These are phyloP conservation scores for Mucor plumbeus DNA, from an alignment of 371 early-diverging fungal species.

Conservation along the genomic window DNA sequence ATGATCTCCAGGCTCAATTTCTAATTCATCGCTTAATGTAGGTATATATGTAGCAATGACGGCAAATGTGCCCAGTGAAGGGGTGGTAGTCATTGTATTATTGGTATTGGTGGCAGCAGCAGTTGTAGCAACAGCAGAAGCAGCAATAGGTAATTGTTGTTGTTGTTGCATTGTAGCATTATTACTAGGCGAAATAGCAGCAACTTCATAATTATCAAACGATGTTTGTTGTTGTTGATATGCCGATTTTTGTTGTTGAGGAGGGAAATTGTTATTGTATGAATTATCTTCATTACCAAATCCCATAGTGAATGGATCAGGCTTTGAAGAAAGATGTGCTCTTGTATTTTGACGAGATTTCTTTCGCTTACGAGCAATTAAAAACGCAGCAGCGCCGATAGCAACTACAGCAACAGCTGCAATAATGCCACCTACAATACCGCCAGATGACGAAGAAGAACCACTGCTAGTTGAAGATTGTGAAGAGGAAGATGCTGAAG, in stretches of 20 bases:
- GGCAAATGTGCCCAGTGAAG: conserved; percentile 35
- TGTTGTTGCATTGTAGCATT: not conserved
- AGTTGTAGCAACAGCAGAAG: not conserved
- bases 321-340: conserved; percentile 8
- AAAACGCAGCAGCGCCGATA: conserved; percentile 31
- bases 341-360: conserved; percentile 26
- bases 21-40: conserved; percentile 61
- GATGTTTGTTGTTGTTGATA: conserved; percentile 4
- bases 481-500: conserved; percentile 1
- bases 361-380: conserved; percentile 31
- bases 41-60: conserved; percentile 60
- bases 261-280: conserved; percentile 1
- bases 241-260: conserved; percentile 2
- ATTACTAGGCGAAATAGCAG: conserved; percentile 6
- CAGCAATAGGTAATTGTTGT: not conserved
- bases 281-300: conserved; percentile 18
- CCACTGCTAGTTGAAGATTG: not conserved
- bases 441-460: conserved; percentile 2
- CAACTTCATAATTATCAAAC: conserved; percentile 6
- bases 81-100: not conserved
- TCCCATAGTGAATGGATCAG: conserved; percentile 34
- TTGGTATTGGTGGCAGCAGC: not conserved
- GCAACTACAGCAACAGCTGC: conserved; percentile 33
- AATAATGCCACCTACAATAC: conserved; percentile 40
- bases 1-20: conserved; percentile 58